phyloP scores from a whole-genome alignment of 305 asterid genomes.

The Fraxinus floribunda region DNA sequence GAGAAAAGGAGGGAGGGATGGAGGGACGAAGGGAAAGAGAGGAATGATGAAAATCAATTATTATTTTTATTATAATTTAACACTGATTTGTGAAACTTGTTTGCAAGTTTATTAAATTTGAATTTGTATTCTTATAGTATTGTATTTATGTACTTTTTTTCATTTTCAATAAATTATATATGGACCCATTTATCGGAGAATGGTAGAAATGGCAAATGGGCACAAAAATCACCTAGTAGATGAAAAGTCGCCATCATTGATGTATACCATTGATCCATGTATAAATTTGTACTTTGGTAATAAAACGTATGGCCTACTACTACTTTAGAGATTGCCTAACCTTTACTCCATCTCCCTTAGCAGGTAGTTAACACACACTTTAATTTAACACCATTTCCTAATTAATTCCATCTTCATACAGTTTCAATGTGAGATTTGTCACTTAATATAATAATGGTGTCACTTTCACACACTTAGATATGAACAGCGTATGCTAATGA shows the following conservation, averaged over 20 bases:
- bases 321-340: constrained; percentile 38
- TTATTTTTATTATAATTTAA: too few species aligned
- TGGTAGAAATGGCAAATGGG: neutral
- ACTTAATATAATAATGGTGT: too few species aligned
- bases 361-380: constrained; percentile 28
- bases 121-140: too few species aligned
- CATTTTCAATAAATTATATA: too few species aligned
- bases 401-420: neutral
- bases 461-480: neutral
- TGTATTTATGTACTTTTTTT: too few species aligned
- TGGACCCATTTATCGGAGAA: neutral
- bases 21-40: too few species aligned
- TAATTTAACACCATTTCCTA: neutral
- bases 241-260: constrained; percentile 30
- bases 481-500: neutral
- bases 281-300: neutral
- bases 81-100: too few species aligned
- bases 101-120: too few species aligned
- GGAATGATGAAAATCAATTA: too few species aligned
- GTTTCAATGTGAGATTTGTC: neutral
- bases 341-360: constrained; percentile 41
- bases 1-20: too few species aligned
- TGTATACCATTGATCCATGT: constrained; percentile 21
- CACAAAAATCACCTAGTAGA: neutral
- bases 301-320: constrained; percentile 40